Base-by-base conservation (phyloP, 768 basidiomycete genomes). In the Favolaschia claudopus region DNA sequence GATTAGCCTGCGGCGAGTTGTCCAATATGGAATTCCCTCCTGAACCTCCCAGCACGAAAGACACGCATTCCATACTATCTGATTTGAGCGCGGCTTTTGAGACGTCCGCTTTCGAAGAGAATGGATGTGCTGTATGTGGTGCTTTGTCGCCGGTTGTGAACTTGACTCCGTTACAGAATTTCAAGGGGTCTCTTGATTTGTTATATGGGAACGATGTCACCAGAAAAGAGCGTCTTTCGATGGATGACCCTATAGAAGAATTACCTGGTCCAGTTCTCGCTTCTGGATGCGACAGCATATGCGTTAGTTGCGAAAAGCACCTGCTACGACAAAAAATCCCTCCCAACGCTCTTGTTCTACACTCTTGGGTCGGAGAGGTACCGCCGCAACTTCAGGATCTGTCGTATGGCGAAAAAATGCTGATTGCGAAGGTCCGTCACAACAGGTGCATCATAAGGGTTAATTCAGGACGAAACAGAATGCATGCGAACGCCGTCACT, bases 351-450 rank as follows among this genome's bases (percentile, higher is more conserved):
- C 47, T 79, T 4, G 74, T 75, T 0, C 76, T 74, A 64, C 70
- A 73, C 2, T 37, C 76, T 1, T 78, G 77, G 77, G 9, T 80
- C 0, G n/a, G n/a, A n/a, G n/a, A n/a, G n/a, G n/a, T n/a, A 77
- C 78, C 75, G 3, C 9, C 29, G 5, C 67, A 63, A 14, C 44
- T 80, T 1, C 27, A 65, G 31, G 39, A 58, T 2, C 55, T 79
- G 1, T 69, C 38, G 4, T 76, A 69, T 46, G 62, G 66, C 0
- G 78, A 81, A 55, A 66, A 72, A 25, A 50, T 70, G 25, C 45
- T 48, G 33, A 27, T 48, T 17, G 46, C 46, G 2, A 36, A 27
- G 27, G 24, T 48, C 2, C 19, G 46, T 3, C 46, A 48, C 28
- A 48, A 48, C n/a, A 6, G 46, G n/a, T 48, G 46, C 37, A 34